phyloP scores from a whole-genome alignment of 768 basidiomycete species.

The Podaxis pistillaris region DNA sequence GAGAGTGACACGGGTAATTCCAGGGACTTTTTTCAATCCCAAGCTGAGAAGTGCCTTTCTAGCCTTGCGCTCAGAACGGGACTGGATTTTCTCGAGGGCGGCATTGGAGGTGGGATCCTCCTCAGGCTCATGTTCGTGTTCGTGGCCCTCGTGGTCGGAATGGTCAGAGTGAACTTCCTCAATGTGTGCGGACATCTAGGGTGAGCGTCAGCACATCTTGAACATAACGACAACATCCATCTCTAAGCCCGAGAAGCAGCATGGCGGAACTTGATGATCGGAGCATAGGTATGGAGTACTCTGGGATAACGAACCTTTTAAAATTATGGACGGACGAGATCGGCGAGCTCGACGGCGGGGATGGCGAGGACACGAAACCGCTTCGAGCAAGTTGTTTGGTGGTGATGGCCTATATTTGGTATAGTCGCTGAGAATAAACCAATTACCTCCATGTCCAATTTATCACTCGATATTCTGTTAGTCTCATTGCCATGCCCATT shows the following conservation, averaged over 20 bases:
- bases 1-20: constrained; percentile 93
- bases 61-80: constrained; percentile 92
- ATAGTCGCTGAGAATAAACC: constrained; percentile 19
- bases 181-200: constrained; percentile 76
- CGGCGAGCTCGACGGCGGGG: constrained; percentile 35
- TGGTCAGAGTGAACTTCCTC: constrained; percentile 84
- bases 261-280: neutral
- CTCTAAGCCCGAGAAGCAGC: constrained; percentile 8
- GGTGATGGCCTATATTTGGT: constrained; percentile 29
- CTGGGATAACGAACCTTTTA: constrained; percentile 16
- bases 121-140: constrained; percentile 59
- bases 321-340: constrained; percentile 27
- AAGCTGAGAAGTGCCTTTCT: constrained; percentile 89
- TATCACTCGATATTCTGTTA: constrained; percentile 17
- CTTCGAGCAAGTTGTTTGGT: constrained; percentile 25
- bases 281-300: constrained; percentile 8
- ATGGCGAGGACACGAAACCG: constrained; percentile 16
- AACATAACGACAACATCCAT: constrained; percentile 32
- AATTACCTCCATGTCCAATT: constrained; percentile 4
- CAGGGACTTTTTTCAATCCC: constrained; percentile 89
- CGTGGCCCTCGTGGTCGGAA: constrained; percentile 61
- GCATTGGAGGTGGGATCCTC: constrained; percentile 85
- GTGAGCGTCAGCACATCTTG: constrained; percentile 32
- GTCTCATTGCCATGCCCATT: constrained; percentile 25
- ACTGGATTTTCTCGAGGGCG: constrained; percentile 90